These are phyloP conservation scores for Tillandsia leiboldiana DNA, from an alignment of 176 grass and related monocot genomes.

Conservation along the genomic window DNA sequence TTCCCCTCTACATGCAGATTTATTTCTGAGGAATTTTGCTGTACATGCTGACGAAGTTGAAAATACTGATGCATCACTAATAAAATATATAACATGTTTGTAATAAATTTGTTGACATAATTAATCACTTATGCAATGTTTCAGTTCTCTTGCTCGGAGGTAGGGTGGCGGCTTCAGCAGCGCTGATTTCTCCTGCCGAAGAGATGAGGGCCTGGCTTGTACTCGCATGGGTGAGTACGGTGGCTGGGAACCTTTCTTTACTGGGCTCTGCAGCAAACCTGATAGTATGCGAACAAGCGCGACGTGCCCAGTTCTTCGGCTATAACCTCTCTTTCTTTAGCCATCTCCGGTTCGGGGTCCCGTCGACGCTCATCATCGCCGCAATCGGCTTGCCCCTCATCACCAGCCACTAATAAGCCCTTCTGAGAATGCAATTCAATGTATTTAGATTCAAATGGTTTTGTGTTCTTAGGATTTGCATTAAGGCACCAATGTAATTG, in stretches of 20 bases:
- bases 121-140: neutral
- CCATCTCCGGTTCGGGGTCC: constrained; percentile 71
- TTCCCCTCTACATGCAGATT: too few relatives aligned
- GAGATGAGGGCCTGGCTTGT: constrained; percentile 73
- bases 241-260: constrained; percentile 87
- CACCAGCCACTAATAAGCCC: neutral
- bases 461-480: too few relatives aligned
- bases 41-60: too few relatives aligned
- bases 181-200: constrained; percentile 31
- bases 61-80: too few relatives aligned
- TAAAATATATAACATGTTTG: too few relatives aligned
- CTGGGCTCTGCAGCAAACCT: constrained; percentile 81
- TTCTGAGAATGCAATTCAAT: too few relatives aligned
- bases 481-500: too few relatives aligned
- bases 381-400: constrained; percentile 61
- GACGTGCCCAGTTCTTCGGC: constrained; percentile 42
- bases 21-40: too few relatives aligned
- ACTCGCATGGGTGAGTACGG: constrained; percentile 92
- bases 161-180: constrained; percentile 62
- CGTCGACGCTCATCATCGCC: constrained; percentile 50
- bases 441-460: too few relatives aligned
- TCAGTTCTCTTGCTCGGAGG: constrained; percentile 66
- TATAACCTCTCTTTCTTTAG: constrained; percentile 81
- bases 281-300: constrained; percentile 89
- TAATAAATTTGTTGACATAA: neutral